Evolutionary conservation across 257 asterid genomes (phyloP).

Genomic region (Striga asiatica): DNA sequence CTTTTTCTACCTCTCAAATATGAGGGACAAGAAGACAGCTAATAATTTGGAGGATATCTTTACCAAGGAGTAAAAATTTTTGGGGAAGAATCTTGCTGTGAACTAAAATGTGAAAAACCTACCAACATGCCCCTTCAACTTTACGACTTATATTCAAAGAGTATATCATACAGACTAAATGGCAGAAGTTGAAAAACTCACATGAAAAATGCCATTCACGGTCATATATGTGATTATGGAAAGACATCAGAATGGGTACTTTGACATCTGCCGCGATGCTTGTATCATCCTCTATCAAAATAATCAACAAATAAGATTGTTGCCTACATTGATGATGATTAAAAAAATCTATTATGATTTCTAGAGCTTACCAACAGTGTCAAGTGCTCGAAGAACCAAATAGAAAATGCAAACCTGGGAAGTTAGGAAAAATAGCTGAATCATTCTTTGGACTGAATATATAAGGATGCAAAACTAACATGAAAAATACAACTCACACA

Average conservation of each 20-base stretch:
- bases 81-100: not conserved
- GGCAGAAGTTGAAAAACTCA: conserved; percentile 37
- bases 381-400: conserved; percentile 97
- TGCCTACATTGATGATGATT: not conserved
- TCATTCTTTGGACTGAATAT: conserved; percentile 5
- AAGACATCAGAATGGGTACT: conserved; percentile 75
- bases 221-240: conserved; percentile 73
- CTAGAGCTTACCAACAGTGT: conserved; percentile 79
- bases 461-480: not conserved
- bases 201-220: conserved; percentile 90
- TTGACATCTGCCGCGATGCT: conserved; percentile 76
- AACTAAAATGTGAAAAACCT: not conserved
- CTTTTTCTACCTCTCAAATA: not conserved
- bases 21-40: not conserved
- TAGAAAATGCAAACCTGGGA: conserved; percentile 89
- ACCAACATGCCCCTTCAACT: not conserved
- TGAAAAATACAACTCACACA: not conserved
- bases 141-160: not conserved
- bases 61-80: not conserved
- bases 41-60: not conserved
- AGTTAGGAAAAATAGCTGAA: conserved; percentile 6
- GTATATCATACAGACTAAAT: not conserved
- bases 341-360: not conserved
- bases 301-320: conserved; percentile 12
- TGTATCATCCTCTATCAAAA: conserved; percentile 90